Evolutionary conservation across 73 alveolate species (phyloP).

Genomic region (Stentor roeselii): DNA sequence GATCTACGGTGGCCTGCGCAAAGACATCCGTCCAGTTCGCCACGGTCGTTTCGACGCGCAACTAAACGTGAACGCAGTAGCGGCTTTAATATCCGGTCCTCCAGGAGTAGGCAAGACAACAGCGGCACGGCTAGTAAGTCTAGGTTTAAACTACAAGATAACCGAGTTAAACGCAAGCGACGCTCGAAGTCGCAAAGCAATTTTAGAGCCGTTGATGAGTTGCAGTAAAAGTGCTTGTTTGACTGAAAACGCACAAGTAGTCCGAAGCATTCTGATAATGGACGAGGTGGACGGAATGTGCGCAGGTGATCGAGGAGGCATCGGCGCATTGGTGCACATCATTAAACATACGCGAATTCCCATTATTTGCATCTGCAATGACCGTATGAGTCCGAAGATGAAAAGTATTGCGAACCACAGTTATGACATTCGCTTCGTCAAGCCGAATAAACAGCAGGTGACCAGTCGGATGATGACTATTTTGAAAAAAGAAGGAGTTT

Average conservation of each 20-base stretch:
- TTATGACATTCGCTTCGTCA: slow-evolving; percentile 89
- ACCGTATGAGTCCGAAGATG: slow-evolving; percentile 79
- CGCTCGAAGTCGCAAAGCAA: slow-evolving; percentile 80
- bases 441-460: slow-evolving; percentile 80
- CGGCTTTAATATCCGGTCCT: slow-evolving; percentile 95
- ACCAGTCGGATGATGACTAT: slow-evolving; percentile 71
- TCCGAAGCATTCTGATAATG: slow-evolving; percentile 89
- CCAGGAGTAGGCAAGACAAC: slow-evolving; percentile 99
- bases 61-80: slow-evolving; percentile 88
- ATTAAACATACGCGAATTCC: slow-evolving; percentile 94
- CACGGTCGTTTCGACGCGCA: slow-evolving; percentile 48
- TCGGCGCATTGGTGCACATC: slow-evolving; percentile 83
- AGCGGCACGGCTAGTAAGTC: slow-evolving; percentile 84
- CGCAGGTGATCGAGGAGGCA: slow-evolving; percentile 98
- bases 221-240: slow-evolving; percentile 50
- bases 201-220: slow-evolving; percentile 58
- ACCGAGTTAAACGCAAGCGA: slow-evolving; percentile 95
- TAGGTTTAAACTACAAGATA: slow-evolving; percentile 78
- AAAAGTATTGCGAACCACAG: slow-evolving; percentile 82
- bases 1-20: slow-evolving; percentile 72
- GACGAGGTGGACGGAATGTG: slow-evolving; percentile 99
- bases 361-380: slow-evolving; percentile 95
- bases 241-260: slow-evolving; percentile 40
- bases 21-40: slow-evolving; percentile 59
- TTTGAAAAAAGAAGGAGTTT: slow-evolving; percentile 79